Percentiles rank a stretch among this genome's conserved stretches.
Conservation (phyloP, 257 asterid species). For the Primulina eburnea region DNA sequence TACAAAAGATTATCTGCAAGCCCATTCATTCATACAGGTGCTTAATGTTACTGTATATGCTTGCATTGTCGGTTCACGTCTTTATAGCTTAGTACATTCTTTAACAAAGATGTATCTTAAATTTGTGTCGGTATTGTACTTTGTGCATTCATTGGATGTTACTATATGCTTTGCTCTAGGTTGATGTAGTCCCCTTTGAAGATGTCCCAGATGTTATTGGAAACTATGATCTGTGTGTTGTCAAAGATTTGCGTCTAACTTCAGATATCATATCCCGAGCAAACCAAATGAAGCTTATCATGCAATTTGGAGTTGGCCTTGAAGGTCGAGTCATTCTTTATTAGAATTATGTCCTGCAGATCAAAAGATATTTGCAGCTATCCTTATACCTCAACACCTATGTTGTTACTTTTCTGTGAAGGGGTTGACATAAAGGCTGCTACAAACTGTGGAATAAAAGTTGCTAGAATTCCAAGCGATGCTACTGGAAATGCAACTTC, state of each 20-base stretch:
- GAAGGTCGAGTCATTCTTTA: constrained; percentile 51
- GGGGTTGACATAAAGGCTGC: constrained; percentile 89
- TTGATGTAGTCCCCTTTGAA: constrained; percentile 65
- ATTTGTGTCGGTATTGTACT: neutral
- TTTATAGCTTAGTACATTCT: neutral
- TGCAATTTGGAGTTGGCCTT: constrained; percentile 96
- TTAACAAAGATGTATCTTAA: neutral
- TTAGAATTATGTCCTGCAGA: constrained; percentile 10
- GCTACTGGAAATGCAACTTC: constrained; percentile 89
- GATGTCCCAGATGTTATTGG: constrained; percentile 64
- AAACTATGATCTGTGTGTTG: constrained; percentile 73
- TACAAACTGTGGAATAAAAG: constrained; percentile 75
- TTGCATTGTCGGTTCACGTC: neutral
- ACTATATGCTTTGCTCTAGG: constrained; percentile 40
- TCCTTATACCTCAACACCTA: neutral
- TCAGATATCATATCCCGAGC: constrained; percentile 76
- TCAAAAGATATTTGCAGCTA: neutral
- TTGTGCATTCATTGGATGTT: constrained; percentile 4
- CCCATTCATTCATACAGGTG: constrained; percentile 60
- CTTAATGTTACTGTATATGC: constrained; percentile 17
- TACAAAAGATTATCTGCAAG: constrained; percentile 70
- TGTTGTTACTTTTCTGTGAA: constrained; percentile 22
- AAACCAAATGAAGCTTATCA: constrained; percentile 75
- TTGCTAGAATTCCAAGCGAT: constrained; percentile 83
- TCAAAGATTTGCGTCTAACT: constrained; percentile 56